These are phyloP conservation scores for Apophysomyces variabilis DNA, from an alignment of 371 early-diverging fungal genomes.

Conservation along the genomic window DNA sequence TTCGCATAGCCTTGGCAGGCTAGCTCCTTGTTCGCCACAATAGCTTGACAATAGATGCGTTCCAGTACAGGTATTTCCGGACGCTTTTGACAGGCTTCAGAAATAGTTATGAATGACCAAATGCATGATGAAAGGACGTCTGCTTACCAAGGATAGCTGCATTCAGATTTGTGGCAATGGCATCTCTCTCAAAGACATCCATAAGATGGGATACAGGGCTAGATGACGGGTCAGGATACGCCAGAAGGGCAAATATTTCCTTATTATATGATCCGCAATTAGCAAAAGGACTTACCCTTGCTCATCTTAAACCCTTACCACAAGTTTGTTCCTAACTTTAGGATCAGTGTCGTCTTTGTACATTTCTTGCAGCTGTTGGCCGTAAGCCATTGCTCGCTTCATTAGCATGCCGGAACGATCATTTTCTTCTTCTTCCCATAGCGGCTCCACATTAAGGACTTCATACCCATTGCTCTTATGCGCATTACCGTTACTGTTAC, in stretches of 20 bases:
- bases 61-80: slow-evolving; percentile 41
- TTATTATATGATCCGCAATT: neutral
- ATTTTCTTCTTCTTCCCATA: slow-evolving; percentile 18
- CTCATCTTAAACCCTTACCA: slow-evolving; percentile 25
- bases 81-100: slow-evolving; percentile 31
- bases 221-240: slow-evolving; percentile 68
- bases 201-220: slow-evolving; percentile 64
- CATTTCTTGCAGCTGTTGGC: slow-evolving; percentile 73
- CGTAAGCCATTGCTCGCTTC: slow-evolving; percentile 69
- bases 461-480: no score
- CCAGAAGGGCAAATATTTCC: slow-evolving; percentile 79
- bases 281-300: neutral
- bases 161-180: slow-evolving; percentile 73
- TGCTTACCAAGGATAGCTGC: slow-evolving; percentile 68
- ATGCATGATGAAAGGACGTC: no score
- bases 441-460: neutral
- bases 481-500: slow-evolving; percentile 12
- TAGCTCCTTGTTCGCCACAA: slow-evolving; percentile 37
- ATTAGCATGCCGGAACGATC: slow-evolving; percentile 5
- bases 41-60: slow-evolving; percentile 40
- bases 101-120: neutral
- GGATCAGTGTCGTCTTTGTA: slow-evolving; percentile 62
- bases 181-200: slow-evolving; percentile 56
- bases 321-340: slow-evolving; percentile 30
- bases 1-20: slow-evolving; percentile 35